Conservation (phyloP, 1,284 basidiomycete species). For the Flammula alnicola region DNA sequence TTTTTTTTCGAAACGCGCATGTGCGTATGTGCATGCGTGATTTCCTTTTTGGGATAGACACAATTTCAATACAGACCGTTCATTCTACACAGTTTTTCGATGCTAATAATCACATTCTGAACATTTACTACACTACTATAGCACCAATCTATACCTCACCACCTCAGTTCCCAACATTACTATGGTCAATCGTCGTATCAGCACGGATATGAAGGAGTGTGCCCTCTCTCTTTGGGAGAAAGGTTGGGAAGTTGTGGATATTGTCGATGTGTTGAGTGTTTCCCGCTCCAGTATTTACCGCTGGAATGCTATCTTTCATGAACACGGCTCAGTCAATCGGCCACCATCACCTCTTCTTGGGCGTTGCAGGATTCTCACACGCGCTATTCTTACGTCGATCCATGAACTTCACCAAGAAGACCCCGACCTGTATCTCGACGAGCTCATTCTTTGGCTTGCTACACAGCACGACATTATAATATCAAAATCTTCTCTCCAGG, state of each 20-base stretch:
- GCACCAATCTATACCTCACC: no score
- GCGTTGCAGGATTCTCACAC: slow-evolving; percentile 3
- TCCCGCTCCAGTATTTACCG: slow-evolving; percentile 19
- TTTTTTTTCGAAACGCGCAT: no score
- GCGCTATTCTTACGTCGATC: slow-evolving; percentile 7
- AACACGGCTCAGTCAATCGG: slow-evolving; percentile 6
- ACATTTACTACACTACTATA: no score
- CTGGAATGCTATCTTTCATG: slow-evolving; percentile 9
- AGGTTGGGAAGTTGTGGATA: slow-evolving; percentile 17
- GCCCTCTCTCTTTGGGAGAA: slow-evolving; percentile 19
- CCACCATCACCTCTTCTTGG: slow-evolving; percentile 7
- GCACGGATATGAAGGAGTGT: slow-evolving; percentile 21
- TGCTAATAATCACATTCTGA: no score
- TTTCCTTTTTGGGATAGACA: no score
- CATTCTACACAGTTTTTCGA: no score
- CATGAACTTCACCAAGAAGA: slow-evolving; percentile 4
- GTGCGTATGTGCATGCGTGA: no score
- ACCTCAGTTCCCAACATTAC: no score
- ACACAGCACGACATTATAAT: slow-evolving; percentile 14
- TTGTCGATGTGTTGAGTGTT: slow-evolving; percentile 17
- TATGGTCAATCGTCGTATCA: slow-evolving; percentile 23
- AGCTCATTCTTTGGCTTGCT: slow-evolving; percentile 12
- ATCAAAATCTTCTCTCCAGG: slow-evolving; percentile 14
- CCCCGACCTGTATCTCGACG: slow-evolving; percentile 16
- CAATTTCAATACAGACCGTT: no score